These are phyloP conservation scores for Mercurialis annua DNA, from an alignment of 345 rosid species.

Conservation along the genomic window DNA sequence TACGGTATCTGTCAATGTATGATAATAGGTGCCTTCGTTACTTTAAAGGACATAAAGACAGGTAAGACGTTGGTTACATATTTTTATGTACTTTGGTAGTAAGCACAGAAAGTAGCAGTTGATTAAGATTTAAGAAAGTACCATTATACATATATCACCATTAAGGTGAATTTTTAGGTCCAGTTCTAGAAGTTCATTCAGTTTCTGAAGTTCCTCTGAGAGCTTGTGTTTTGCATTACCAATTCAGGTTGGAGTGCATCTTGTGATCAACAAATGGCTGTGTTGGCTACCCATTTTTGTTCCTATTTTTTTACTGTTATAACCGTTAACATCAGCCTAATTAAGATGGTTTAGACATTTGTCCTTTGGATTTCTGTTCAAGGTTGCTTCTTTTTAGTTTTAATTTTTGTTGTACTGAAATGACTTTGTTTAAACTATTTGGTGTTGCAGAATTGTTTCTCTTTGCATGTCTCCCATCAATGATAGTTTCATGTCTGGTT, in stretches of 20 bases:
- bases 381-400: neutral
- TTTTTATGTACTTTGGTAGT: neutral
- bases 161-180: neutral
- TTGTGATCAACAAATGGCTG: neutral
- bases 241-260: neutral
- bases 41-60: slow-evolving; percentile 95
- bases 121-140: neutral
- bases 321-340: neutral
- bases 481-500: slow-evolving; percentile 99
- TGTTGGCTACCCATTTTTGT: neutral
- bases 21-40: slow-evolving; percentile 96
- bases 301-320: neutral
- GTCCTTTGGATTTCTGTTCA: neutral
- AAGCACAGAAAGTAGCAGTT: neutral
- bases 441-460: slow-evolving; percentile 71
- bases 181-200: neutral
- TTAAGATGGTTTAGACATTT: neutral
- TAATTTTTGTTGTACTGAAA: neutral
- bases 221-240: no score
- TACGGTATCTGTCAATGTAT: slow-evolving; percentile 90
- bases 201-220: neutral
- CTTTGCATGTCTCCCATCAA: slow-evolving; percentile 96
- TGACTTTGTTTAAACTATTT: slow-evolving; percentile 14
- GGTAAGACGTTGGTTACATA: slow-evolving; percentile 34
- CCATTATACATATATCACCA: no score